A percentile compares a stretch with the other conserved stretches of the same genome.
Conservation (phyloP, 2,329 filamentous ascomycete species). For the Clonostachys rhizophaga region DNA sequence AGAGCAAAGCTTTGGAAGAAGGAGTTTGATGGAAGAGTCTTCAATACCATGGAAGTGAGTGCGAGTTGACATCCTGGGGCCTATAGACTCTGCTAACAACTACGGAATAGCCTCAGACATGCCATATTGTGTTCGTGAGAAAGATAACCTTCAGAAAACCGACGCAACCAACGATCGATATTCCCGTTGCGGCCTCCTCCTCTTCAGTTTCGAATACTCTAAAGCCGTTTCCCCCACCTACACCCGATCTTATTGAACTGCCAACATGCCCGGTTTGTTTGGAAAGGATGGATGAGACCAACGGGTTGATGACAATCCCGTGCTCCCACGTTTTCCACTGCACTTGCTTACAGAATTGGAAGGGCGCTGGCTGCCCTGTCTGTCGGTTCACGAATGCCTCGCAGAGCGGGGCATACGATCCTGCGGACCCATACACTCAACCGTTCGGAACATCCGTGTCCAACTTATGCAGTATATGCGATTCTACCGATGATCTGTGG, state of each 20-base stretch:
- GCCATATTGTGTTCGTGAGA: conserved; percentile 91
- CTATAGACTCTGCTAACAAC: no score
- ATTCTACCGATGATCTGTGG: conserved; percentile 80
- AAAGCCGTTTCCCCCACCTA: conserved; percentile 61
- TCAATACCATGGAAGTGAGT: conserved; percentile 81
- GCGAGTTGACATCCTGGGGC: no score
- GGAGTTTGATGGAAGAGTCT: conserved; percentile 88
- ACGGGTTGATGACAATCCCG: conserved; percentile 88
- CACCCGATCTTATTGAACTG: conserved; percentile 81
- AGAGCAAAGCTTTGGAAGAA: conserved; percentile 76
- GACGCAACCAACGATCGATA: conserved; percentile 40
- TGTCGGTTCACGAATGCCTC: conserved; percentile 75
- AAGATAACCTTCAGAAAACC: conserved; percentile 80
- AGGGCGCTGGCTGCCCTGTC: conserved; percentile 87
- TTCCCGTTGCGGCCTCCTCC: conserved; percentile 37
- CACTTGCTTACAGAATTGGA: conserved; percentile 93
- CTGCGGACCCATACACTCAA: conserved; percentile 41
- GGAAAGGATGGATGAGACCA: conserved; percentile 97
- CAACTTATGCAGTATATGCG: conserved; percentile 78
- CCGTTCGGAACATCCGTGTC: conserved; percentile 56
- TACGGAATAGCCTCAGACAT: conserved; percentile 67
- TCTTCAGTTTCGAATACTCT: conserved; percentile 37
- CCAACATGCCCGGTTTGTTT: conserved; percentile 96
- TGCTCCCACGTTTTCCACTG: conserved; percentile 99
- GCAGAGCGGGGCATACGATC: conserved; percentile 28